Evolutionary conservation across 1,284 basidiomycete genomes (phyloP).

Genomic region (Anthracocystis panici-leucophaei): DNA sequence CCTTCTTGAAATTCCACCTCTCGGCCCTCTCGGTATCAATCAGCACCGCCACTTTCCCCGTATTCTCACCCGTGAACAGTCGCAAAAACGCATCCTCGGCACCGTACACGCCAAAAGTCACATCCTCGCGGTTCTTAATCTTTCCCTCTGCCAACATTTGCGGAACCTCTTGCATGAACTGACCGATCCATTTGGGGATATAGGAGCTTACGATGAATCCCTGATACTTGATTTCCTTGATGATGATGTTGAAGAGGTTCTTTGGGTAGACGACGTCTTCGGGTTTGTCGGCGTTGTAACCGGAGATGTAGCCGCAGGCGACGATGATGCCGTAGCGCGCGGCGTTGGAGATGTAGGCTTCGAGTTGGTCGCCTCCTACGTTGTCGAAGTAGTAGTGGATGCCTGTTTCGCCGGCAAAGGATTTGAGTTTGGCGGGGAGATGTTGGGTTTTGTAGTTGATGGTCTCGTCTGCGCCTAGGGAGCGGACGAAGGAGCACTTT

Average conservation of each 20-base stretch:
- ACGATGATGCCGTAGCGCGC: slow-evolving; percentile 54
- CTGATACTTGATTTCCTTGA: slow-evolving; percentile 49
- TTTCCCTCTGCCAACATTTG: slow-evolving; percentile 48
- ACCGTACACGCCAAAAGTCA: slow-evolving; percentile 47
- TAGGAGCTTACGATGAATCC: slow-evolving; percentile 46
- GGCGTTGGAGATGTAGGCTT: slow-evolving; percentile 47
- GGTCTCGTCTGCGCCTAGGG: slow-evolving; percentile 84
- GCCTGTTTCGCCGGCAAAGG: slow-evolving; percentile 46
- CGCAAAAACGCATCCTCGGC: slow-evolving; percentile 51
- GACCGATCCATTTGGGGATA: slow-evolving; percentile 40
- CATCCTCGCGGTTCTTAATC: slow-evolving; percentile 47
- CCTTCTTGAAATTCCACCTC: slow-evolving; percentile 40
- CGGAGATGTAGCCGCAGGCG: slow-evolving; percentile 51
- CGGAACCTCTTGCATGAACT: slow-evolving; percentile 44
- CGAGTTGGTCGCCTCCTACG: slow-evolving; percentile 56
- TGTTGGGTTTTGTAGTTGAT: slow-evolving; percentile 84
- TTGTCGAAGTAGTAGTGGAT: slow-evolving; percentile 61
- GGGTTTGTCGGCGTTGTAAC: slow-evolving; percentile 54
- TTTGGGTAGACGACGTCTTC: slow-evolving; percentile 50
- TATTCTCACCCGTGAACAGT: slow-evolving; percentile 49
- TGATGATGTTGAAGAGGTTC: slow-evolving; percentile 53
- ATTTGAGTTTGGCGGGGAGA: slow-evolving; percentile 70
- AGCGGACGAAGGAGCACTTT: slow-evolving; percentile 85
- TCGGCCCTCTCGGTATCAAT: slow-evolving; percentile 51
- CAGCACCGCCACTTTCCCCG: slow-evolving; percentile 49